phyloP scores from a whole-genome alignment of 169 alveolate genomes.

The Perkinsus marinus region DNA sequence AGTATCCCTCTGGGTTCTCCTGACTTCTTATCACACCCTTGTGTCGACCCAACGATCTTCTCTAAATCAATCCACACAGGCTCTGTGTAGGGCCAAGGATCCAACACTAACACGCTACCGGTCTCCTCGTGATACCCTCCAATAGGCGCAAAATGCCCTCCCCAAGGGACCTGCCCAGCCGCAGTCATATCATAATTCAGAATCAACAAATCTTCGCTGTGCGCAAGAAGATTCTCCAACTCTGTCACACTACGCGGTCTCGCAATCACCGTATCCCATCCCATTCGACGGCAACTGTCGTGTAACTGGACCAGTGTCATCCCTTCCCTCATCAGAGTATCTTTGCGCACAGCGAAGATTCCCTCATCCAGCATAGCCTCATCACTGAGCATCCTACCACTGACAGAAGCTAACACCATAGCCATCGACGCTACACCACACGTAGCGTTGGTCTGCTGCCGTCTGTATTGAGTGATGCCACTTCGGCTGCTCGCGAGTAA shows the following conservation, averaged over 20 bases:
- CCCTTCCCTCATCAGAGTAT: background rate
- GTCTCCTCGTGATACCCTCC: background rate
- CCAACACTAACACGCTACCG: background rate
- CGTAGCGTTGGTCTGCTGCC: background rate
- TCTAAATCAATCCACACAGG: background rate
- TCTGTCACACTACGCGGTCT: background rate
- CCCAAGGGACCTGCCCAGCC: background rate
- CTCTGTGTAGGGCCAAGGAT: background rate
- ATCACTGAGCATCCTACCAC: background rate
- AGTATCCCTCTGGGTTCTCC: background rate
- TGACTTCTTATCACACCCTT: background rate
- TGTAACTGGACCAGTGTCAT: background rate
- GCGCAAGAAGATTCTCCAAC: background rate
- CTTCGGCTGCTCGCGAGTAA: background rate
- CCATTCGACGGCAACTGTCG: background rate
- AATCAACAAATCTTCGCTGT: background rate
- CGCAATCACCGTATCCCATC: background rate
- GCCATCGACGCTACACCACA: background rate
- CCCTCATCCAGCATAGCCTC: background rate
- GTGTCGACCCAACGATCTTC: background rate
- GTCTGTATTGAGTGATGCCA: background rate
- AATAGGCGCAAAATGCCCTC: background rate
- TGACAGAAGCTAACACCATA: background rate
- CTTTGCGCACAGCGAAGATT: background rate
- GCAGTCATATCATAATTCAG: background rate